phyloP scores from a whole-genome alignment of 2,329 filamentous ascomycete genomes.

The Raffaelea deltoideospora region DNA sequence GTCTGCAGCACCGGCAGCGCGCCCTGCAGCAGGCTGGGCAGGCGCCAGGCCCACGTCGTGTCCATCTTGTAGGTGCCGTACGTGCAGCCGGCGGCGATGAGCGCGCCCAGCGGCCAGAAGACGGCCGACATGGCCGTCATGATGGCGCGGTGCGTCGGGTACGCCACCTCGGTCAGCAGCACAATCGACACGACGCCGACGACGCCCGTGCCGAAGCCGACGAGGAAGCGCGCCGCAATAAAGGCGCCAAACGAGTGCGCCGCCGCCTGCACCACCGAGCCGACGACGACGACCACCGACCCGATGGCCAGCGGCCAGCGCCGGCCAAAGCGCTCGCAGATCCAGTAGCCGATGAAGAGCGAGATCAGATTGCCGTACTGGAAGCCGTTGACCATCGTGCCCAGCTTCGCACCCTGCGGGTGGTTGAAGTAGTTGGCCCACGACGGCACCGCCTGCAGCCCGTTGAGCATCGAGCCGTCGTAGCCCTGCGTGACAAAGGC shows the following conservation, averaged over 20 bases:
- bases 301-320: slow-evolving; percentile 58
- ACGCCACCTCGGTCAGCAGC: slow-evolving; percentile 43
- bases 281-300: slow-evolving; percentile 55
- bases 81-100: slow-evolving; percentile 58
- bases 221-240: slow-evolving; percentile 54
- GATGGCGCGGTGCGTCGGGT: slow-evolving; percentile 61
- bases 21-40: slow-evolving; percentile 10
- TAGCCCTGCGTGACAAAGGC: slow-evolving; percentile 2
- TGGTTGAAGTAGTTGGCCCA: slow-evolving; percentile 20
- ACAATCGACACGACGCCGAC: slow-evolving; percentile 16
- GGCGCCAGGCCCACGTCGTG: slow-evolving; percentile 16
- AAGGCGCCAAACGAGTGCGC: slow-evolving; percentile 44
- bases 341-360: slow-evolving; percentile 14
- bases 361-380: slow-evolving; percentile 16
- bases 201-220: slow-evolving; percentile 44
- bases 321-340: slow-evolving; percentile 47
- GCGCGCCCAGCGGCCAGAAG: slow-evolving; percentile 63
- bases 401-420: slow-evolving; percentile 13
- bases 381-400: slow-evolving; percentile 14
- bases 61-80: slow-evolving; percentile 35
- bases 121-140: slow-evolving; percentile 68
- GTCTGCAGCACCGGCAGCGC: slow-evolving; percentile 7
- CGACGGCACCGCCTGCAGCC: slow-evolving; percentile 17
- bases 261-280: slow-evolving; percentile 58
- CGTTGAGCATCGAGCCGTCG: slow-evolving; percentile 20